Base-by-base conservation (phyloP, 805 yeast genomes). In the Barnettozyma vustinii region DNA sequence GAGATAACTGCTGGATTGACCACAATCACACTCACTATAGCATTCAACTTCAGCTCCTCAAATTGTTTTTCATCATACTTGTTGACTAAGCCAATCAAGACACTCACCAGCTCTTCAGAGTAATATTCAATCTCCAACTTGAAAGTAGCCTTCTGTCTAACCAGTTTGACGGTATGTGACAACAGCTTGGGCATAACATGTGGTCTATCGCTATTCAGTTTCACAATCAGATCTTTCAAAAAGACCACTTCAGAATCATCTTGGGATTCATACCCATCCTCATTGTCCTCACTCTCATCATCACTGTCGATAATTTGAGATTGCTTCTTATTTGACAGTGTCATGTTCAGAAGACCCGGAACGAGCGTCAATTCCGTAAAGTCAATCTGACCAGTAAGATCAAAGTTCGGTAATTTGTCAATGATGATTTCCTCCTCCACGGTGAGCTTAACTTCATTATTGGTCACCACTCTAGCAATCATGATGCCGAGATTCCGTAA, bases 151-250 rank as follows among this genome's bases (percentile, higher is more conserved):
- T 91, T 91, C 37, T 81, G 82, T 35, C 86, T 66, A 1, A 91
- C 75, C 39, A 92, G 70, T 12, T 77, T 56, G 56, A 69, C 52
- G 57, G 79, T 70, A 69, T 78, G 54, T 71, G 82, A 55, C 59
- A 79, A 13, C 74, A 80, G 42, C 67, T 61, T 58, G 0, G 56
- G 51, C 3, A 71, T 64, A 41, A 73, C 74, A 18, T 70, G 71
- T 5, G 71, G 65, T 2, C 68, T 61, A 26, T 76, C 76, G 0
- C 73, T 70, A 10, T 69, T 67, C 16, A 85, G 69, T 56, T 83
- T 85, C 13, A 69, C 65, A 5, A 88, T 58, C 19, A 91, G 67
- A 52, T 89, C 96, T 54, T 85, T 83, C 37, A 92, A 65, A 57
- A 88, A 92, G 2, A 87, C 84, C 15, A 84, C 83, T 21, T 79